These are phyloP conservation scores for Suillus spraguei DNA, from an alignment of 768 basidiomycete species.

Conservation along the genomic window DNA sequence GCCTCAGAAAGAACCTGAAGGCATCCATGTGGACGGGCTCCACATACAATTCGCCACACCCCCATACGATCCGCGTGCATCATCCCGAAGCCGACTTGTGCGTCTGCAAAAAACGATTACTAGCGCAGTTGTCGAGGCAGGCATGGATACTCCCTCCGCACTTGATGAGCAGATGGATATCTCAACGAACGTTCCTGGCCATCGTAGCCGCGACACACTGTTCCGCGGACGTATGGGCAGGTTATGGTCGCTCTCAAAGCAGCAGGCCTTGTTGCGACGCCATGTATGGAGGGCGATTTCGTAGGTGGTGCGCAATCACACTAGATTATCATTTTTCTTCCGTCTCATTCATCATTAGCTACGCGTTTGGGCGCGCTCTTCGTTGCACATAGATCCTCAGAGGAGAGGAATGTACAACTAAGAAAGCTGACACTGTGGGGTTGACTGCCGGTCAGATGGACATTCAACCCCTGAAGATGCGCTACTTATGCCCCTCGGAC, in stretches of 20 bases:
- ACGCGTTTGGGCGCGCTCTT: constrained; percentile 45
- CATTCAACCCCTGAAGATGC: neutral
- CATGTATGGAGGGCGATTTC: constrained; percentile 33
- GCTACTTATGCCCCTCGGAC: neutral
- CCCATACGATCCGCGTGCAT: constrained; percentile 9
- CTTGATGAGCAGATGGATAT: constrained; percentile 1
- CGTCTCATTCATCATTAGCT: constrained; percentile 25
- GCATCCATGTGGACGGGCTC: constrained; percentile 24
- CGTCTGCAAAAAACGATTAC: constrained; percentile 39
- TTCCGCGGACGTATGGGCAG: constrained; percentile 47
- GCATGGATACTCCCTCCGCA: constrained; percentile 39
- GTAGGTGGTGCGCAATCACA: constrained; percentile 31
- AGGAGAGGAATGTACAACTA: constrained; percentile 35
- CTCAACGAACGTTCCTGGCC: constrained; percentile 3
- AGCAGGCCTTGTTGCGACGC: constrained; percentile 38
- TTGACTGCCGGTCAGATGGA: constrained; percentile 17
- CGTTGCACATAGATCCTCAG: constrained; percentile 35
- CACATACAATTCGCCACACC: constrained; percentile 25
- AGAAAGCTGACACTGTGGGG: constrained; percentile 45
- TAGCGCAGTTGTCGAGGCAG: constrained; percentile 40
- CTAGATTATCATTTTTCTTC: neutral
- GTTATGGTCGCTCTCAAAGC: constrained; percentile 39
- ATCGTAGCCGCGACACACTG: constrained; percentile 18
- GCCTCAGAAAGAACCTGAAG: constrained; percentile 8
- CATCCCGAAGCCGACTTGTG: constrained; percentile 25